phyloP scores from a whole-genome alignment of 2,329 filamentous ascomycete species.

The Microsporum canis region DNA sequence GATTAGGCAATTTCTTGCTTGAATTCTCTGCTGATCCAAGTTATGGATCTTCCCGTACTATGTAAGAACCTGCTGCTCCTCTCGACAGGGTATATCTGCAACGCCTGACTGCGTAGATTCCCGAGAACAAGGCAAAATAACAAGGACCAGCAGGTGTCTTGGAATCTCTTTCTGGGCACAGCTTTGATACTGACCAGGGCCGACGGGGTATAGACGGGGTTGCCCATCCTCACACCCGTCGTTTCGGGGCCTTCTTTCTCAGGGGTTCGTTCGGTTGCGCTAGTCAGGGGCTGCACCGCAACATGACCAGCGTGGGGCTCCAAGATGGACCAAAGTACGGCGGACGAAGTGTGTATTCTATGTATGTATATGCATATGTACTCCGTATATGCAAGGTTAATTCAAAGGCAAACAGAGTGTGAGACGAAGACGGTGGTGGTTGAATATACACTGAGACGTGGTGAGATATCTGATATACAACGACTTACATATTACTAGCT shows the following conservation, averaged over 20 bases:
- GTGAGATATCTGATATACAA: background rate
- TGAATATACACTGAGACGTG: background rate
- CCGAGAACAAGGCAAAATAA: background rate
- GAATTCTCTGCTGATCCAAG: background rate
- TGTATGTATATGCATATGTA: background rate
- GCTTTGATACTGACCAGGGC: background rate
- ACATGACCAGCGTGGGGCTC: background rate
- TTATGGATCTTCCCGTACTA: background rate
- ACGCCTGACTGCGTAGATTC: background rate
- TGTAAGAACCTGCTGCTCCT: no score
- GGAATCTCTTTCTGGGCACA: background rate
- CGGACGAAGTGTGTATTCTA: background rate
- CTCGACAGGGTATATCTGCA: no score
- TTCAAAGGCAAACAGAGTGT: background rate
- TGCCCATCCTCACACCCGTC: background rate
- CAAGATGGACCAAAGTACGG: background rate
- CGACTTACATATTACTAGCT: background rate
- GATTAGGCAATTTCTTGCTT: background rate
- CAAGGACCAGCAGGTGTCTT: background rate
- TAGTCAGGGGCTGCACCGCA: background rate
- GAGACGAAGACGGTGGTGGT: background rate
- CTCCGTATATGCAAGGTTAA: background rate
- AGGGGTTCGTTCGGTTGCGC: background rate
- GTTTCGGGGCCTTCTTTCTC: background rate
- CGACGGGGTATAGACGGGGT: constrained; percentile 1